A percentile compares a stretch with the other conserved stretches of the same genome.
phyloP scores from a whole-genome alignment of 352 stramenopile genomes.

The Globisporangium cederbergense region DNA sequence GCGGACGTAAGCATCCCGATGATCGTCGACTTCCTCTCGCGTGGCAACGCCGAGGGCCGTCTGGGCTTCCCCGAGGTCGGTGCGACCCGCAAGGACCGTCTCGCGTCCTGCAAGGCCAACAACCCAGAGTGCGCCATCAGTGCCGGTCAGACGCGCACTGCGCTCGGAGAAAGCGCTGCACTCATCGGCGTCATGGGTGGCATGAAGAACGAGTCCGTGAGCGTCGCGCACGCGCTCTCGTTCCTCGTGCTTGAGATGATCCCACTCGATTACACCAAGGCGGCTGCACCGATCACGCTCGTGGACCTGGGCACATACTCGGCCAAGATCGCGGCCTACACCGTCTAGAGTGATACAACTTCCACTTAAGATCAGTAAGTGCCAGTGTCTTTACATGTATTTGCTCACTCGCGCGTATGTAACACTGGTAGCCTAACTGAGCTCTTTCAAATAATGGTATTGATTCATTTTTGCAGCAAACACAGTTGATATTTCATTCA shows the following conservation, averaged over 20 bases:
- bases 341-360: not conserved
- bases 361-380: too few species aligned
- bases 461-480: too few species aligned
- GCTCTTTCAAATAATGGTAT: too few species aligned
- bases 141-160: conserved; percentile 24
- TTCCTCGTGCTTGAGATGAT: conserved; percentile 38
- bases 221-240: conserved; percentile 23
- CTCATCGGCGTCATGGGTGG: conserved; percentile 31
- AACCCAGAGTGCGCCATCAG: conserved; percentile 39
- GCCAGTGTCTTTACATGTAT: too few species aligned
- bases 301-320: conserved; percentile 21
- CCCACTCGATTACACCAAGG: conserved; percentile 26
- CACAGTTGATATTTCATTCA: too few species aligned
- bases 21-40: conserved; percentile 28
- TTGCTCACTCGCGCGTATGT: too few species aligned
- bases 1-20: conserved; percentile 27
- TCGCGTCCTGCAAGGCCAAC: conserved; percentile 23
- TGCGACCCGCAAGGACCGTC: conserved; percentile 28
- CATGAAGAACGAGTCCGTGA: conserved; percentile 31
- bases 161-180: conserved; percentile 34
- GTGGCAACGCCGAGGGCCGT: conserved; percentile 15
- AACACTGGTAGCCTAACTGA: too few species aligned
- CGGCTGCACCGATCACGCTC: conserved; percentile 20
- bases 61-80: conserved; percentile 33
- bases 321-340: conserved; percentile 23